These are phyloP conservation scores for Aspergillus brunneoviolaceus DNA, from an alignment of 2,329 filamentous ascomycete species.

Conservation along the genomic window DNA sequence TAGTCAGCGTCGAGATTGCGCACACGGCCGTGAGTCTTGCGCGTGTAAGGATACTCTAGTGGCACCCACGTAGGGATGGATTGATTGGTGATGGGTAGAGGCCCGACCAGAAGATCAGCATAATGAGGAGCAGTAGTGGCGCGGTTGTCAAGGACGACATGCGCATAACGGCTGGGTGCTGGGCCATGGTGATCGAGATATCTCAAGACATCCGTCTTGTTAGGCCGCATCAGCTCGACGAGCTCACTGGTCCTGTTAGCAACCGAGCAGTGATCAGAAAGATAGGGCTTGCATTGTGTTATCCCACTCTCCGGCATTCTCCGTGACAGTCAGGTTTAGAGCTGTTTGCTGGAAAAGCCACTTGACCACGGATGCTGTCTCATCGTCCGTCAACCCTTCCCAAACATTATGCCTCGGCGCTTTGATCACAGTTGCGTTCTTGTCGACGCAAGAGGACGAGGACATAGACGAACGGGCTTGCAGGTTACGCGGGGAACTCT, in stretches of 20 bases:
- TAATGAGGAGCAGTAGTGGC: slow-evolving; percentile 12
- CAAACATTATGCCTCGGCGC: slow-evolving; percentile 14
- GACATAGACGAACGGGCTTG: too few species aligned
- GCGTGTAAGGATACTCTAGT: slow-evolving; percentile 13
- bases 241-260: slow-evolving; percentile 6
- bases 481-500: too few species aligned
- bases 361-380: slow-evolving; percentile 13
- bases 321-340: slow-evolving; percentile 11
- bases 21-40: slow-evolving; percentile 13
- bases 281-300: slow-evolving; percentile 11
- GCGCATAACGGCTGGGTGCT: slow-evolving; percentile 10
- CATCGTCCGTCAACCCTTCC: slow-evolving; percentile 12
- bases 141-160: slow-evolving; percentile 13
- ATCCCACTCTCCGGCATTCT: slow-evolving; percentile 13
- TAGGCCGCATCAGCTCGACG: slow-evolving; percentile 13
- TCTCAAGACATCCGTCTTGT: slow-evolving; percentile 11
- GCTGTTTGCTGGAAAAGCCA: slow-evolving; percentile 12
- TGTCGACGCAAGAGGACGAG: background rate
- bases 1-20: slow-evolving; percentile 16
- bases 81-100: slow-evolving; percentile 8
- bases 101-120: slow-evolving; percentile 14
- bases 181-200: slow-evolving; percentile 8
- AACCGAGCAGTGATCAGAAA: background rate
- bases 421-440: background rate
- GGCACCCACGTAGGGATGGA: slow-evolving; percentile 7